Evolutionary conservation across 2,329 filamentous ascomycete genomes (phyloP), one percentile per base, ranked within the genome.

Genomic region (Botrytis squamosa): DNA sequence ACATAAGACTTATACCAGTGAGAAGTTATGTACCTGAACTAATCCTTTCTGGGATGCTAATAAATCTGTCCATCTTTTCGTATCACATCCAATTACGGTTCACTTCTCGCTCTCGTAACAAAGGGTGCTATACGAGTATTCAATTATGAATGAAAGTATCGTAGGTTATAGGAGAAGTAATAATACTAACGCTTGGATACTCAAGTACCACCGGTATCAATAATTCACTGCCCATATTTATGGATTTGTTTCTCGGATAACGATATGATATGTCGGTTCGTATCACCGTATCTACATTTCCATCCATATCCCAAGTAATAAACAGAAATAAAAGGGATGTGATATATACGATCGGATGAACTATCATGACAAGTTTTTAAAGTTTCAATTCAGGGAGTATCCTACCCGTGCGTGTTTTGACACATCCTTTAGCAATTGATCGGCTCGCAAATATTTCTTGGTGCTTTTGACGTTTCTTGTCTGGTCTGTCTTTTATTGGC

Each of bases 31-130:
- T 67, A n/a, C 46, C 64, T 52, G 22, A 52, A 67, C 46, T 67
- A 55, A 18, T 67, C 46, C 4, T 25, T 18, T n/a, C 14, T 16
- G 22, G 14, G n/a, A n/a, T 38, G 33, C 22, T 25, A 36, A 36
- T 22, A 42, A 9, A 5, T 55, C 29, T 16, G 33, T 4, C 64
- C 12, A 49, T 49, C 44, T 49, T n/a, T 66, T 36, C 64, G 64
- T 66, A 38, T 49, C 64, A 52, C 64, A 20, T 38, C 64, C 64
- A 38, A 40, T 38, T 40, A 38, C 38, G 36, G 14, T 12, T 55
- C 65, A 46, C 46, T 22, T 55, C 44, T 67, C 65, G 65, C 38
- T 55, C 44, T 67, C 65, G 65, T 29, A n/a, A n/a, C 12, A n/a
- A 7, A 40, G 12, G 25, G 42, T 2, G 7, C 14, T 10, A 67